Percentiles rank a stretch among this genome's conserved stretches.
Conservation (phyloP, 1,284 basidiomycete genomes). For the Malassezia cuniculi region DNA sequence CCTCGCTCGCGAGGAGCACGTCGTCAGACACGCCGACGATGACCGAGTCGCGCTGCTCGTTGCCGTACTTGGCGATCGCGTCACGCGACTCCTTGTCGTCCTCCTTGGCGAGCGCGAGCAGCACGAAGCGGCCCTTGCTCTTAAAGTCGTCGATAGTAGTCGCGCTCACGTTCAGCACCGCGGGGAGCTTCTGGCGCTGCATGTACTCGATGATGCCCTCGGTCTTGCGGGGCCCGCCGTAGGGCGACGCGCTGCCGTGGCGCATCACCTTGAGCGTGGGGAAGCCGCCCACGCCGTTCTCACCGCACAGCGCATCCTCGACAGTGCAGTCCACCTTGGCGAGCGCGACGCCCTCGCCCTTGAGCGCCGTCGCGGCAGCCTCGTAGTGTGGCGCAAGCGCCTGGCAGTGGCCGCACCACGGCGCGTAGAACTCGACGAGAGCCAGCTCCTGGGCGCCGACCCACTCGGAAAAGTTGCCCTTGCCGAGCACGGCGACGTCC, state of each 20-base stretch:
- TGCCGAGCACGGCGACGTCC: conserved; percentile 69
- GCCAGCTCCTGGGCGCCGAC: conserved; percentile 61
- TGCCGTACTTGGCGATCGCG: conserved; percentile 66
- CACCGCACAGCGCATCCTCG: conserved; percentile 46
- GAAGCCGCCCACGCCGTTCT: conserved; percentile 74
- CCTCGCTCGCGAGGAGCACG: conserved; percentile 56
- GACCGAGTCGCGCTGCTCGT: conserved; percentile 77
- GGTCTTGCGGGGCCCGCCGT: conserved; percentile 77
- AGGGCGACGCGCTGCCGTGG: conserved; percentile 60
- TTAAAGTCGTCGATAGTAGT: conserved; percentile 73
- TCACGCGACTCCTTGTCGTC: conserved; percentile 51
- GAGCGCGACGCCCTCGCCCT: conserved; percentile 70
- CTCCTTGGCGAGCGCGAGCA: conserved; percentile 67
- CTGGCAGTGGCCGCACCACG: conserved; percentile 69
- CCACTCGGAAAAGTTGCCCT: conserved; percentile 58
- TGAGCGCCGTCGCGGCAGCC: conserved; percentile 82
- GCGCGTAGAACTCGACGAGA: conserved; percentile 90
- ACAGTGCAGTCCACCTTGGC: conserved; percentile 64
- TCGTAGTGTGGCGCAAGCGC: conserved; percentile 63
- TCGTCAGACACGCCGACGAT: conserved; percentile 62
- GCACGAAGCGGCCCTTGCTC: conserved; percentile 77
- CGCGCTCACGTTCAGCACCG: conserved; percentile 66
- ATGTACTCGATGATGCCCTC: conserved; percentile 97
- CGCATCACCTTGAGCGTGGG: conserved; percentile 76
- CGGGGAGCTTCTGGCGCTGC: conserved; percentile 96